Percentiles rank a stretch among this genome's conserved stretches.
Conservation (phyloP, 2,329 filamentous ascomycete species). For the Colletotrichum truncatum region DNA sequence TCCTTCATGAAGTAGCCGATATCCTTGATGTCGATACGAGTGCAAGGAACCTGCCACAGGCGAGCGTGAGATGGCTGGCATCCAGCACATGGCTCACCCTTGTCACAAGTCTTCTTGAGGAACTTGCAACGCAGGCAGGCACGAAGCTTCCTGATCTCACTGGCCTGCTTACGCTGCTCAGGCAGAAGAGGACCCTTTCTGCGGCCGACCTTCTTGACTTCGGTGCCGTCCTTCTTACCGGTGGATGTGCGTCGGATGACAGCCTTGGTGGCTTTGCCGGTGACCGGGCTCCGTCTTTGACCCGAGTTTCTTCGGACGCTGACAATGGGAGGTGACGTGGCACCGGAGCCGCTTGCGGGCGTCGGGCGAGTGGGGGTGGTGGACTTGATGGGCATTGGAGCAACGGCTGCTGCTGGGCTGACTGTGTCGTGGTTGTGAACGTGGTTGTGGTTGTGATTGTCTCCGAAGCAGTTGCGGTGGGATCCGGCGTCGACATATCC, state of each 20-base stretch:
- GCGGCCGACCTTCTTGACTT: slow-evolving; percentile 92
- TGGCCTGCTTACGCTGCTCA: slow-evolving; percentile 95
- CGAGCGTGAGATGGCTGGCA: slow-evolving; percentile 96
- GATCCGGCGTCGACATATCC: slow-evolving; percentile 70
- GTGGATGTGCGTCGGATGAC: slow-evolving; percentile 82
- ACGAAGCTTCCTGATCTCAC: slow-evolving; percentile 93
- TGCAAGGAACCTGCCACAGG: slow-evolving; percentile 97
- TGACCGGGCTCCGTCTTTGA: slow-evolving; percentile 79
- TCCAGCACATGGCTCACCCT: slow-evolving; percentile 93
- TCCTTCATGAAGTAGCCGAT: slow-evolving; percentile 99
- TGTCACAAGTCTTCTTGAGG: slow-evolving; percentile 98
- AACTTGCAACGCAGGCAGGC: slow-evolving; percentile 97
- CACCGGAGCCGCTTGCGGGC: slow-evolving; percentile 68
- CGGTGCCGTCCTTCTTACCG: slow-evolving; percentile 79
- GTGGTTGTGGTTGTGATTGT: slow-evolving; percentile 56
- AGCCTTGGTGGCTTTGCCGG: slow-evolving; percentile 80
- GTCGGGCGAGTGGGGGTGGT: slow-evolving; percentile 67
- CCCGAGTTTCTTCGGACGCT: slow-evolving; percentile 72
- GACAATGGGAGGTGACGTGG: slow-evolving; percentile 69
- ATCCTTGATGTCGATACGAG: slow-evolving; percentile 97
- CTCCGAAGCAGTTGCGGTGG: slow-evolving; percentile 71
- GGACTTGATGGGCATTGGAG: slow-evolving; percentile 76
- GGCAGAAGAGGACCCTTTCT: slow-evolving; percentile 89
- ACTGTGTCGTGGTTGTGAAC: slow-evolving; percentile 56
- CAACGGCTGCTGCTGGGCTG: slow-evolving; percentile 73